Evolutionary conservation across 1,284 basidiomycete species (phyloP).

Genomic region (Tranzscheliella williamsii): DNA sequence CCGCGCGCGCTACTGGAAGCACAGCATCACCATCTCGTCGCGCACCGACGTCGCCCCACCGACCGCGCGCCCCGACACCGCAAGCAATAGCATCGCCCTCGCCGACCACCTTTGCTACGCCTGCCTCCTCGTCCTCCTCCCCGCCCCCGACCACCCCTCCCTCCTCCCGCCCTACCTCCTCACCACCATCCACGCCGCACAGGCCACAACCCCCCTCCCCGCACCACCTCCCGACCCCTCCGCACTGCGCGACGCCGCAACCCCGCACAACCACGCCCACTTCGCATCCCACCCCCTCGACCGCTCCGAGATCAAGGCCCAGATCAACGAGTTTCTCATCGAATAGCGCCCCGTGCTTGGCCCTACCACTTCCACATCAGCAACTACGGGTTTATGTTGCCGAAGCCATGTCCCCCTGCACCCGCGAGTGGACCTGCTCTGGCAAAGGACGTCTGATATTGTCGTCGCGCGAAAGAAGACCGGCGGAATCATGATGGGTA

Average conservation of each 20-base stretch:
- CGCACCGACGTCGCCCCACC: constrained; percentile 8
- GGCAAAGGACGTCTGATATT: too few species aligned
- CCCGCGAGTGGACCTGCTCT: too few species aligned
- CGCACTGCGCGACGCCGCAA: background rate
- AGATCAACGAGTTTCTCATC: constrained; percentile 32
- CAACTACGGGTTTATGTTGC: too few species aligned
- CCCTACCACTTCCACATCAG: too few species aligned
- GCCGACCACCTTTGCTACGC: constrained; percentile 24
- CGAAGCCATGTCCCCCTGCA: too few species aligned
- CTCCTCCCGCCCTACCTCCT: constrained; percentile 12
- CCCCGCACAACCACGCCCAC: background rate
- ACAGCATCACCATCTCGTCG: constrained; percentile 42
- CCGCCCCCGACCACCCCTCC: background rate
- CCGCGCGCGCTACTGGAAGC: constrained; percentile 46
- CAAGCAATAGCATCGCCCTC: constrained; percentile 8
- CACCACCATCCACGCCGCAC: constrained; percentile 1
- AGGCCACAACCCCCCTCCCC: background rate
- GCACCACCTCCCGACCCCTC: background rate
- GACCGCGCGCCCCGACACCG: background rate
- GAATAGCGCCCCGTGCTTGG: too few species aligned
- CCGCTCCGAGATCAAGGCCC: constrained; percentile 18
- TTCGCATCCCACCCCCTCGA: constrained; percentile 14
- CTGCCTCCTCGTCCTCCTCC: constrained; percentile 13
- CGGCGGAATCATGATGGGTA: too few species aligned
- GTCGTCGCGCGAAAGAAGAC: too few species aligned